Evolutionary conservation across 805 yeast genomes (phyloP).

Genomic region (Starmerella tilneyi): DNA sequence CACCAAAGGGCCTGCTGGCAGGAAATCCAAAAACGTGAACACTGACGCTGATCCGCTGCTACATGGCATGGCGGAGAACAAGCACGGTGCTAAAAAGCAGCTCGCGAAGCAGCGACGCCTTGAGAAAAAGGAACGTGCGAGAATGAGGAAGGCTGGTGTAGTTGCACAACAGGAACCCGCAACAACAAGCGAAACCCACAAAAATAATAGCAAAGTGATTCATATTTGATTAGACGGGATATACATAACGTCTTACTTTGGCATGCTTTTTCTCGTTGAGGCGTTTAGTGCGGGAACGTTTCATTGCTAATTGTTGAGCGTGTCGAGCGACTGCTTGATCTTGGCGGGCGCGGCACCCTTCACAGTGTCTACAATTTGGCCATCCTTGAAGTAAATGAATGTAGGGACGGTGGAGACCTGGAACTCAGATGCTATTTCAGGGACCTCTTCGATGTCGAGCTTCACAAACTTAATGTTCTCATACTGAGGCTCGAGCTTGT

Average conservation of each 20-base stretch:
- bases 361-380: constrained; percentile 66
- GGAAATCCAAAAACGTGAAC: neutral
- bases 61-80: neutral
- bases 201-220: neutral
- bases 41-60: neutral
- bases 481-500: constrained; percentile 48
- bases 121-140: constrained; percentile 12
- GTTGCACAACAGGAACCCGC: neutral
- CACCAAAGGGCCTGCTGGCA: neutral
- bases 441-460: constrained; percentile 82
- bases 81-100: neutral
- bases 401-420: constrained; percentile 61
- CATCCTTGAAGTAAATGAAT: constrained; percentile 67
- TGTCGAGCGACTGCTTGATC: constrained; percentile 54
- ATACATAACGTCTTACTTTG: too few relatives aligned
- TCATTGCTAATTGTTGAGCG: constrained; percentile 27
- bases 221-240: too few relatives aligned
- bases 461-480: constrained; percentile 65
- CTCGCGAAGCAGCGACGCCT: constrained; percentile 9
- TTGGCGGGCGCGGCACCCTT: constrained; percentile 74
- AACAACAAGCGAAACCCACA: neutral
- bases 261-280: too few relatives aligned
- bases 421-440: constrained; percentile 59
- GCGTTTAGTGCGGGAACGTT: neutral
- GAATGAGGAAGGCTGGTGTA: constrained; percentile 1